Percentiles rank a stretch among this genome's conserved stretches.
These are phyloP conservation scores for Termitomyces sp. DNA, from an alignment of 768 basidiomycete species.

Conservation along the genomic window DNA sequence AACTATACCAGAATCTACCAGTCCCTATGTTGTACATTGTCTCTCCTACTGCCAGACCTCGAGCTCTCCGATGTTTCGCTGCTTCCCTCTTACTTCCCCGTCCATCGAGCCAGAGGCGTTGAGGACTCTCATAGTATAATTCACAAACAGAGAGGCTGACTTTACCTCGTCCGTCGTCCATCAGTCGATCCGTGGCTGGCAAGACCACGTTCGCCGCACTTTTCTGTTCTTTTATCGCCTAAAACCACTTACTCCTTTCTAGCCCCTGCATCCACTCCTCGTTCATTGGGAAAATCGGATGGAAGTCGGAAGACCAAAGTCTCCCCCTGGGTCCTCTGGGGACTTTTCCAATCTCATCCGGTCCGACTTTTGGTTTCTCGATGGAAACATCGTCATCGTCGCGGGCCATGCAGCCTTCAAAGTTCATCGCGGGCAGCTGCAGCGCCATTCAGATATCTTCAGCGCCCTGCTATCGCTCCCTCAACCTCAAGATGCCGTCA, in stretches of 20 bases:
- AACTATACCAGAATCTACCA: too few relatives aligned
- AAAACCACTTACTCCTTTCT: not conserved
- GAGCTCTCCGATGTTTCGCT: too few relatives aligned
- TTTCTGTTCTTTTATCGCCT: not conserved
- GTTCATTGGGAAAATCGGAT: conserved; percentile 1
- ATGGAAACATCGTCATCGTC: conserved; percentile 66
- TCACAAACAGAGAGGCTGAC: not conserved
- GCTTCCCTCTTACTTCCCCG: not conserved
- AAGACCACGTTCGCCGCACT: not conserved
- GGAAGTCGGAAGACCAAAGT: conserved; percentile 1
- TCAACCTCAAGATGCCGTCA: conserved; percentile 42
- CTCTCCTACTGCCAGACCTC: too few relatives aligned
- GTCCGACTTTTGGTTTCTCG: conserved; percentile 69
- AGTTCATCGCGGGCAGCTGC: conserved; percentile 69
- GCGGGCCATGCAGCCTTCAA: conserved; percentile 58
- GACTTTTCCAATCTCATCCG: conserved; percentile 25
- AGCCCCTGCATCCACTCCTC: not conserved
- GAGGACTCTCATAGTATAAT: not conserved
- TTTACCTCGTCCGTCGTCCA: too few relatives aligned
- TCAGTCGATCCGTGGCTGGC: not conserved
- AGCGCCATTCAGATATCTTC: conserved; percentile 76
- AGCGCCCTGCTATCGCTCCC: conserved; percentile 60
- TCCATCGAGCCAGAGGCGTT: not conserved
- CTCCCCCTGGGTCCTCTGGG: not conserved
- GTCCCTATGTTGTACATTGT: too few relatives aligned